These are phyloP conservation scores for Rhodosporidiobolus sp. DNA, from an alignment of 768 basidiomycete genomes.

Conservation along the genomic window DNA sequence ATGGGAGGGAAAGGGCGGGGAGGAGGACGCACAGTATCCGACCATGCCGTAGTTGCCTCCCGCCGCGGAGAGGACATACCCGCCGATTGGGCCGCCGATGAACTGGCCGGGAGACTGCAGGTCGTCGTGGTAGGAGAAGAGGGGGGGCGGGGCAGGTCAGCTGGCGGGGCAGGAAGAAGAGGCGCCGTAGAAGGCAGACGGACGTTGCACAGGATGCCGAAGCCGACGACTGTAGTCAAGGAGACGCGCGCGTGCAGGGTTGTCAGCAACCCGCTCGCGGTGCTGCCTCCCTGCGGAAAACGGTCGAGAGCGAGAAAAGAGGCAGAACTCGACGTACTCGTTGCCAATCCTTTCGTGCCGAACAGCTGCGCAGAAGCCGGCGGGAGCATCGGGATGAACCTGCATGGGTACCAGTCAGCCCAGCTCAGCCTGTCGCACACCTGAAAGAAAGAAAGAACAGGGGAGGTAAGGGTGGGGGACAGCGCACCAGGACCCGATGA, in stretches of 20 bases:
- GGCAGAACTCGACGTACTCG: background rate
- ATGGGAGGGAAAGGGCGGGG: background rate
- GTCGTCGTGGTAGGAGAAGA: too few species aligned
- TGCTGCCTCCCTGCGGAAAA: background rate
- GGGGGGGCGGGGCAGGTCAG: too few species aligned
- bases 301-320: background rate
- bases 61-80: slow-evolving; percentile 4
- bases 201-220: slow-evolving; percentile 1
- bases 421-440: background rate
- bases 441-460: background rate
- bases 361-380: slow-evolving; percentile 10
- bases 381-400: background rate
- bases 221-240: slow-evolving; percentile 2
- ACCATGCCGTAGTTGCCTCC: background rate
- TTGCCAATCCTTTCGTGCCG: slow-evolving; percentile 24
- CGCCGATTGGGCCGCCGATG: background rate
- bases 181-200: background rate
- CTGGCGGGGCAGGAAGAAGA: background rate
- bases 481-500: slow-evolving; percentile 18
- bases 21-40: slow-evolving; percentile 1
- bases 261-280: too few species aligned
- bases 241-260: background rate
- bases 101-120: slow-evolving; percentile 2
- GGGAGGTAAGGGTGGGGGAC: background rate
- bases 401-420: background rate